phyloP scores from a whole-genome alignment of 1,139 yeast species.

The Neolecta irregularis region DNA sequence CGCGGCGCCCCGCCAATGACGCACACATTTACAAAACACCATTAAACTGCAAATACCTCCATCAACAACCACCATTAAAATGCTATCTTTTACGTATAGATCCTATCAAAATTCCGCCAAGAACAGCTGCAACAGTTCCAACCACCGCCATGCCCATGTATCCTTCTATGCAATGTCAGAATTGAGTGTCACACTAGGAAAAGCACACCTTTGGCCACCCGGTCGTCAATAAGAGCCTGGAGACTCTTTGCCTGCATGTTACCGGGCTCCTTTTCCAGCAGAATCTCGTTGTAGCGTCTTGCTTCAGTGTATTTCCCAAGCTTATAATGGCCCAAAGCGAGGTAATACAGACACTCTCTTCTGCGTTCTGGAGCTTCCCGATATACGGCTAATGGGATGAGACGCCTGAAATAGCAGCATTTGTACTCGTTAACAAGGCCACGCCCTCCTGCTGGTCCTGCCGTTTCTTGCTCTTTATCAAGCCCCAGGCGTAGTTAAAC shows the following conservation, averaged over 20 bases:
- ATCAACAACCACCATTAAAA: too few relatives aligned
- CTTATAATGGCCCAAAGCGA: slow-evolving; percentile 77
- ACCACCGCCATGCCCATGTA: slow-evolving; percentile 75
- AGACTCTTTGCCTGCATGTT: slow-evolving; percentile 62
- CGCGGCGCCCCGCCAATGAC: too few relatives aligned
- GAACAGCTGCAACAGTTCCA: slow-evolving; percentile 63
- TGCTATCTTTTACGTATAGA: slow-evolving; percentile 32
- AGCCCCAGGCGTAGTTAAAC: slow-evolving; percentile 94
- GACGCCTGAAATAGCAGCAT: not conserved
- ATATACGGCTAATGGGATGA: slow-evolving; percentile 25
- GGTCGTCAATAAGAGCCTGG: slow-evolving; percentile 65
- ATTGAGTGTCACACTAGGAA: not conserved
- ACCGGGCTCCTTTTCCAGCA: slow-evolving; percentile 66
- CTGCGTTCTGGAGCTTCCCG: slow-evolving; percentile 68
- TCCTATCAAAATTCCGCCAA: slow-evolving; percentile 59
- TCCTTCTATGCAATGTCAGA: slow-evolving; percentile 36
- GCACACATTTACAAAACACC: too few relatives aligned
- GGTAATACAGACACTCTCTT: slow-evolving; percentile 76
- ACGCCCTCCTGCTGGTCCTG: slow-evolving; percentile 68
- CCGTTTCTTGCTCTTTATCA: slow-evolving; percentile 50
- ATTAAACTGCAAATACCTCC: too few relatives aligned
- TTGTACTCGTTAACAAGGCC: slow-evolving; percentile 49
- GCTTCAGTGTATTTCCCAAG: slow-evolving; percentile 79
- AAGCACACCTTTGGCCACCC: slow-evolving; percentile 43
- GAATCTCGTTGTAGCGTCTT: slow-evolving; percentile 64